phyloP scores from a whole-genome alignment of 768 basidiomycete genomes.

The Chiua virens region DNA sequence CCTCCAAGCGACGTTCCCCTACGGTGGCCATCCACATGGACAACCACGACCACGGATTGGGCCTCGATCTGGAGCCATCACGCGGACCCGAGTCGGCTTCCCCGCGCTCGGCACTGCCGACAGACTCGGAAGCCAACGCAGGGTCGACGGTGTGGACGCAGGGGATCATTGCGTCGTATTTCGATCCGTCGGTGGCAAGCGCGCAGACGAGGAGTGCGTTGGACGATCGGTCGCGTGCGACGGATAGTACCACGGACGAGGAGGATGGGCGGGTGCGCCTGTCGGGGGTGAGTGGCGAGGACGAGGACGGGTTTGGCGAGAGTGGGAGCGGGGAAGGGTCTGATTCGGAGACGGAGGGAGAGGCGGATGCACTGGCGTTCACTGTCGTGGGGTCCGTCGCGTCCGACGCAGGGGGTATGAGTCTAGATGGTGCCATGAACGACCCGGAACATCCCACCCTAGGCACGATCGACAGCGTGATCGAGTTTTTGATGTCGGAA shows the following conservation, averaged over 20 bases:
- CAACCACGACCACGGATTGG: constrained; percentile 19
- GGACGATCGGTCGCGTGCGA: constrained; percentile 26
- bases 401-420: constrained; percentile 23
- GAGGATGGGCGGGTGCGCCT: constrained; percentile 2
- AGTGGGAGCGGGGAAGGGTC: constrained; percentile 21
- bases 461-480: constrained; percentile 69
- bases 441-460: constrained; percentile 58
- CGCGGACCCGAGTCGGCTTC: constrained; percentile 29
- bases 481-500: constrained; percentile 75
- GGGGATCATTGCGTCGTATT: constrained; percentile 56
- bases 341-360: constrained; percentile 40
- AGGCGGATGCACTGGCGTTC: constrained; percentile 26
- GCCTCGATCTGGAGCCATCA: not conserved
- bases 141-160: constrained; percentile 70
- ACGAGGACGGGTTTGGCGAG: constrained; percentile 10
- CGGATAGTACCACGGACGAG: constrained; percentile 21
- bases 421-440: constrained; percentile 20
- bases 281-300: not conserved
- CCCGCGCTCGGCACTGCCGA: constrained; percentile 24
- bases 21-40: constrained; percentile 6
- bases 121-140: constrained; percentile 40
- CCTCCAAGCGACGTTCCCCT: constrained; percentile 19
- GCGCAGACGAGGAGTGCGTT: constrained; percentile 24
- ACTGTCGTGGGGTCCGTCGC: constrained; percentile 28
- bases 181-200: constrained; percentile 37